Evolutionary conservation across 371 early-diverging fungal species (phyloP).

Genomic region (Rhizopus arrhizus): DNA sequence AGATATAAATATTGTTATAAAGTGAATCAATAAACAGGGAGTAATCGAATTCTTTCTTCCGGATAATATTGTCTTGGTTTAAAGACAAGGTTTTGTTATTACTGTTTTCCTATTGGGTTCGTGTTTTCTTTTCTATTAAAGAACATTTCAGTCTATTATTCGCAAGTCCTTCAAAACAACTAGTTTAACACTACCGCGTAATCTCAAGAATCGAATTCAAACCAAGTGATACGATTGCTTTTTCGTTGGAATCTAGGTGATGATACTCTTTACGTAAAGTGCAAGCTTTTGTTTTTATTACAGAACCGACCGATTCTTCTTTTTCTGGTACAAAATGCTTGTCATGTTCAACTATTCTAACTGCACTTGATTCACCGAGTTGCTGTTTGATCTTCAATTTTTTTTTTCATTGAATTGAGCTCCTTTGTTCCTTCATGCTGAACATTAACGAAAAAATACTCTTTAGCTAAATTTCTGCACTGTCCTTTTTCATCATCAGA

Average conservation of each 20-base stretch:
- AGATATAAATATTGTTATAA: no score
- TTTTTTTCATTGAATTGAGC: conserved; percentile 14
- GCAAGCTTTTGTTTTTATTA: conserved; percentile 14
- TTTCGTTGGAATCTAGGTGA: conserved; percentile 7
- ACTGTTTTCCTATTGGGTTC: no score
- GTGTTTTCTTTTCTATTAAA: no score
- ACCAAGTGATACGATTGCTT: conserved; percentile 16
- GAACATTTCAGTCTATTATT: no score
- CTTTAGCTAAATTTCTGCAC: conserved; percentile 6
- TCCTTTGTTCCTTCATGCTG: conserved; percentile 10
- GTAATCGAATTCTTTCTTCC: no score
- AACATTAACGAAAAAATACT: conserved; percentile 10
- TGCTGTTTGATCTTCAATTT: conserved; percentile 7
- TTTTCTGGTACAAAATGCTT: conserved; percentile 12
- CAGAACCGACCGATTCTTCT: conserved; percentile 12
- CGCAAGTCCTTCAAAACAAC: no score
- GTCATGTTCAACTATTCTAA: conserved; percentile 9
- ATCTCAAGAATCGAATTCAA: conserved; percentile 23
- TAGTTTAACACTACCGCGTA: no score
- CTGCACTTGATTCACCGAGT: conserved; percentile 3
- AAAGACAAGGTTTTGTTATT: no score
- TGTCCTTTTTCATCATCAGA: conserved; percentile 7
- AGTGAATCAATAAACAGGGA: no score
- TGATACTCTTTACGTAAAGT: conserved; percentile 11
- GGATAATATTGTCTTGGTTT: no score